These are phyloP conservation scores for Bruguiera gymnorhiza DNA, from an alignment of 345 rosid genomes.

Conservation along the genomic window DNA sequence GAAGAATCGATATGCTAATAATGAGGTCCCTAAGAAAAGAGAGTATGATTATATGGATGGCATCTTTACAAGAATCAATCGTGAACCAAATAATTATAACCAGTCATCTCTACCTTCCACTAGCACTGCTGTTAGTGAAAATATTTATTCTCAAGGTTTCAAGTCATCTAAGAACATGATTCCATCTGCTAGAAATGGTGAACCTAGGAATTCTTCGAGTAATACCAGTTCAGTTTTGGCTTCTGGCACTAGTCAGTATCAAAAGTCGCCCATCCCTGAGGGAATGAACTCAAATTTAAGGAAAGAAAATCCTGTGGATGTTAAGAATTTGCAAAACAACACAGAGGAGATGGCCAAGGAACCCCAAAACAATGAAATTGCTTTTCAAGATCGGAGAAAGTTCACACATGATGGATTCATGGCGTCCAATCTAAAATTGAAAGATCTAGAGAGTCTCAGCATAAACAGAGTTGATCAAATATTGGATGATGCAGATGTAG, in stretches of 20 bases:
- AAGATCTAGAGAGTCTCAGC: slow-evolving; percentile 62
- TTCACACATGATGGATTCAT: slow-evolving; percentile 49
- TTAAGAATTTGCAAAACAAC: slow-evolving; percentile 36
- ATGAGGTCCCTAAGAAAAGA: slow-evolving; percentile 77
- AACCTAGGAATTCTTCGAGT: slow-evolving; percentile 32
- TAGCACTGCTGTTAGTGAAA: slow-evolving; percentile 42
- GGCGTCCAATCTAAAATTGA: slow-evolving; percentile 47
- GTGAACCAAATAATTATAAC: slow-evolving; percentile 60
- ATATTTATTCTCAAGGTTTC: slow-evolving; percentile 39
- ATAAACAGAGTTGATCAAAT: slow-evolving; percentile 54
- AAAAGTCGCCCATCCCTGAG: slow-evolving; percentile 30
- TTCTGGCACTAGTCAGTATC: slow-evolving; percentile 39
- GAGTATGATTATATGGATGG: slow-evolving; percentile 68
- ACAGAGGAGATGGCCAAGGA: slow-evolving; percentile 25
- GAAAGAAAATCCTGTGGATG: slow-evolving; percentile 38
- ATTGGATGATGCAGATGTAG: slow-evolving; percentile 87
- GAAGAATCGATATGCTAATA: slow-evolving; percentile 76
- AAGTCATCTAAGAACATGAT: slow-evolving; percentile 37
- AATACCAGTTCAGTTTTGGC: slow-evolving; percentile 35
- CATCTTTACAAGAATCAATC: slow-evolving; percentile 61
- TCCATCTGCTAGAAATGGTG: slow-evolving; percentile 39
- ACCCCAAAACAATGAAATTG: slow-evolving; percentile 42
- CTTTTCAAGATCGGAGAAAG: slow-evolving; percentile 45
- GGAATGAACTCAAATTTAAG: slow-evolving; percentile 30
- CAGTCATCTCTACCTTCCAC: slow-evolving; percentile 49